Evolutionary conservation across 331 rosid genomes (phyloP).

Genomic region (Spiraea crenata): DNA sequence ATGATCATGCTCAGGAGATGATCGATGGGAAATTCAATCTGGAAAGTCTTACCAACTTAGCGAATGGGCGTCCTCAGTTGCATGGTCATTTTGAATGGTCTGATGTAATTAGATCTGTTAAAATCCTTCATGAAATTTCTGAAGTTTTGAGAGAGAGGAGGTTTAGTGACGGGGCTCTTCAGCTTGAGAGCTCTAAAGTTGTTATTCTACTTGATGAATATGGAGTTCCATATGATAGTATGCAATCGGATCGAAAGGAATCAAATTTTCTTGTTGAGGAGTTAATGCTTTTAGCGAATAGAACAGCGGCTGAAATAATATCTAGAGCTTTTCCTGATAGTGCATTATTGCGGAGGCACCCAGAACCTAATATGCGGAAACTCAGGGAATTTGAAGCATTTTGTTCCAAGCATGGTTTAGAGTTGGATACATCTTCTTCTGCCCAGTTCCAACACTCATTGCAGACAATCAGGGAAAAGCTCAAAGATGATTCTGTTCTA

Average conservation of each 20-base stretch:
- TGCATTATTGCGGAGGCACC: constrained; percentile 88
- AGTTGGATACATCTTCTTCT: constrained; percentile 73
- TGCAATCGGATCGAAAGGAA: constrained; percentile 47
- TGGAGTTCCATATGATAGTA: constrained; percentile 67
- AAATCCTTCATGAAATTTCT: constrained; percentile 57
- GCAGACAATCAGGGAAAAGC: constrained; percentile 60
- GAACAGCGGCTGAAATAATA: constrained; percentile 77
- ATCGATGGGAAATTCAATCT: constrained; percentile 48
- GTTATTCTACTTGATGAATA: constrained; percentile 54
- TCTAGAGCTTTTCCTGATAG: constrained; percentile 74
- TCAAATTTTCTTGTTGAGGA: constrained; percentile 83
- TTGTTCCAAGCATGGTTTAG: constrained; percentile 77
- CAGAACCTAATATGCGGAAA: constrained; percentile 76
- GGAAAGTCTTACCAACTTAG: constrained; percentile 27
- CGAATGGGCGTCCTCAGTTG: constrained; percentile 45
- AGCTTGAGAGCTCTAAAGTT: constrained; percentile 63
- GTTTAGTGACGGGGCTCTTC: constrained; percentile 67
- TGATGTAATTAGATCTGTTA: constrained; percentile 59
- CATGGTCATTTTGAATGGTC: constrained; percentile 65
- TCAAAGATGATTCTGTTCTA: constrained; percentile 67
- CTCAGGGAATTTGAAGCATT: constrained; percentile 74
- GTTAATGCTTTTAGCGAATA: constrained; percentile 87
- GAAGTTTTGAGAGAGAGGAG: constrained; percentile 59
- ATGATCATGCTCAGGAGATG: constrained; percentile 69
- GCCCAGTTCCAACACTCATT: constrained; percentile 59